These are phyloP conservation scores for Linderniella brevidens DNA, from an alignment of 257 asterid species.

Conservation along the genomic window DNA sequence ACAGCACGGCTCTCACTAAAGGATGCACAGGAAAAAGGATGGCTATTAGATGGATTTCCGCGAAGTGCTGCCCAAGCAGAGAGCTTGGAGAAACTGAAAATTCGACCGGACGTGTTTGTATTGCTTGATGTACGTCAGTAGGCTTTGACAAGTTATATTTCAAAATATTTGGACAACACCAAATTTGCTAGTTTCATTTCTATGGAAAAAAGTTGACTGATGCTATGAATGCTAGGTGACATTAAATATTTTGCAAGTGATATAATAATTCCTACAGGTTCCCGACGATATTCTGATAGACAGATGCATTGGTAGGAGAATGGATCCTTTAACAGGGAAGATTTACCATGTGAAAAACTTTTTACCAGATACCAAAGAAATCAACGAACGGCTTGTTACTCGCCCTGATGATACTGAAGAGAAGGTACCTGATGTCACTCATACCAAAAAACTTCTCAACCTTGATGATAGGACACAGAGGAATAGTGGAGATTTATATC, in stretches of 20 bases:
- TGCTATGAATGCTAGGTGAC: background rate
- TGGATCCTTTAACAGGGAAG: constrained; percentile 73
- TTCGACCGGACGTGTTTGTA: constrained; percentile 66
- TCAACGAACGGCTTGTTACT: constrained; percentile 53
- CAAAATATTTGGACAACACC: constrained; percentile 1
- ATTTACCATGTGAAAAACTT: constrained; percentile 55
- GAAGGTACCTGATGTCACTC: constrained; percentile 31
- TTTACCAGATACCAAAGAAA: constrained; percentile 77
- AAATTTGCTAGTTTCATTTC: no score
- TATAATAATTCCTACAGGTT: constrained; percentile 34
- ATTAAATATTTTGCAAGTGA: background rate
- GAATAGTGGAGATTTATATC: background rate
- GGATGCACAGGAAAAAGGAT: constrained; percentile 87
- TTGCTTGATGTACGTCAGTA: constrained; percentile 54
- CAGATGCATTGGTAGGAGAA: constrained; percentile 84
- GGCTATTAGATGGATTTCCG: constrained; percentile 96
- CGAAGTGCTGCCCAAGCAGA: constrained; percentile 74
- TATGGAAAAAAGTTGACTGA: no score
- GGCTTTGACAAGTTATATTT: background rate
- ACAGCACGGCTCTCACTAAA: constrained; percentile 48
- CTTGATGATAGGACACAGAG: constrained; percentile 3
- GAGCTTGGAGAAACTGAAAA: constrained; percentile 63
- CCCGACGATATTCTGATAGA: constrained; percentile 64
- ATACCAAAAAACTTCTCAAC: background rate
- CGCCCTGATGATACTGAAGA: constrained; percentile 89